Base-by-base conservation (phyloP, 2,329 filamentous ascomycete species). In the Zymoseptoria ardabiliae region DNA sequence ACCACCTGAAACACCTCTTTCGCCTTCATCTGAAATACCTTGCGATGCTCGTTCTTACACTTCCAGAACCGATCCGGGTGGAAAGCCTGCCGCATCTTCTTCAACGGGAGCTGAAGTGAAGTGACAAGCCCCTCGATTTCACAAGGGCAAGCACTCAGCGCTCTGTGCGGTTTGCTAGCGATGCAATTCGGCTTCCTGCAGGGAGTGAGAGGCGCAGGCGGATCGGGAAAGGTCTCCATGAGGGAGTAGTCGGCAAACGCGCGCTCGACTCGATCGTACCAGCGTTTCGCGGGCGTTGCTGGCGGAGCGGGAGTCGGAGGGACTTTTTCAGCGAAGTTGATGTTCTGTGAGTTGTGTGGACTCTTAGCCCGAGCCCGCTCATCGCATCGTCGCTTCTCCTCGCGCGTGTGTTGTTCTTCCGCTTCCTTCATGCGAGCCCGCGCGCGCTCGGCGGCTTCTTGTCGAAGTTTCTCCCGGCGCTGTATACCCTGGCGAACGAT, bases 1-100 rank as follows among this genome's bases (percentile, higher is more conserved):
- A 59, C 49, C 1, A 59, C 61, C 51, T 54, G 53, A 51, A 61
- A 61, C 9, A 63, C 25, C 45, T 59, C 58, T 5, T 35, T 55
- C 19, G 61, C 59, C 50, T 58, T 56, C 54, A 45, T 53, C 53
- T 62, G n/a, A 49, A 61, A 65, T 17, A 21, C 45, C 20, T 23
- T 53, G n/a, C 52, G 56, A 41, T 55, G 13, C 17, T 60, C 59
- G n/a, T 28, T 20, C 9, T 8, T 23, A 49, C 59, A 61, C 17
- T 25, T 57, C 10, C 57, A 57, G 50, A 63, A 65, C 48, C 51
- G 58, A 55, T 65, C 61, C 2, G 61, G 61, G 41, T 63, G 63
- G 45, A 60, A 63, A 0, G 50, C 23, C 4, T 41, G 49, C 35
- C 57, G 20, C 50, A 58, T 54, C 48, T 51, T 55, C 57, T 60